Conservation (phyloP, 176 grass and related monocot genomes). For the Carex myosuroides region DNA sequence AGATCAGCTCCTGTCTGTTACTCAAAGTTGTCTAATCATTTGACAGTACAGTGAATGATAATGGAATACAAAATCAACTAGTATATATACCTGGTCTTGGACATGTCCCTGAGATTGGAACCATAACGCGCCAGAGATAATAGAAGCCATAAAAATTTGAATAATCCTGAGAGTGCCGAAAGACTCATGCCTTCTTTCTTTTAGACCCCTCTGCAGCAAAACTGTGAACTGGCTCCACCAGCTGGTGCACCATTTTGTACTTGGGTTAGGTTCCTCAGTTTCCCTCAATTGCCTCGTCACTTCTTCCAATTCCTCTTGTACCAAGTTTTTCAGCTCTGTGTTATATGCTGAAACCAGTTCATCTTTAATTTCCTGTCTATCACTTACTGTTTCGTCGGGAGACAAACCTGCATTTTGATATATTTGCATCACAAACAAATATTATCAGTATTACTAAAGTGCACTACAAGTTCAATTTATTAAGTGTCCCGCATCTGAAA, state of each 20-base stretch:
- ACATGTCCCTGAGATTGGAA: constrained; percentile 23
- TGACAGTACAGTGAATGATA: background rate
- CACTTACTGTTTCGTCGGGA: constrained; percentile 8
- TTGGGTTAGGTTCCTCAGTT: constrained; percentile 11
- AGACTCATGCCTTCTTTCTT: constrained; percentile 37
- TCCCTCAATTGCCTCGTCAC: constrained; percentile 1
- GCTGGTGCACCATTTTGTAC: constrained; percentile 25
- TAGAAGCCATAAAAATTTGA: constrained; percentile 14
- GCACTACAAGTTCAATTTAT: background rate
- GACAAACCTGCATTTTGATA: constrained; percentile 8
- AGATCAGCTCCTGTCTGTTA: background rate
- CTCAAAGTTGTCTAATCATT: background rate
- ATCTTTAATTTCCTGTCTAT: constrained; percentile 18
- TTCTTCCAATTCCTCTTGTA: constrained; percentile 24
- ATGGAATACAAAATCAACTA: background rate
- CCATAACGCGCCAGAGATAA: constrained; percentile 32
- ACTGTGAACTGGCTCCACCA: constrained; percentile 47
- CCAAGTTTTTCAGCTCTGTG: background rate
- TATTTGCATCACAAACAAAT: background rate
- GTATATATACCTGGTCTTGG: constrained; percentile 30
- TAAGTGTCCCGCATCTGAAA: background rate
- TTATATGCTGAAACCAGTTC: constrained; percentile 25
- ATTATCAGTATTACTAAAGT: background rate
- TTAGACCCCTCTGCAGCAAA: constrained; percentile 35
- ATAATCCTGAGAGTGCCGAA: constrained; percentile 30